A percentile compares a stretch with the other conserved stretches of the same genome.
Conservation (phyloP, 2,329 filamentous ascomycete species). For the Akanthomyces lecanii region DNA sequence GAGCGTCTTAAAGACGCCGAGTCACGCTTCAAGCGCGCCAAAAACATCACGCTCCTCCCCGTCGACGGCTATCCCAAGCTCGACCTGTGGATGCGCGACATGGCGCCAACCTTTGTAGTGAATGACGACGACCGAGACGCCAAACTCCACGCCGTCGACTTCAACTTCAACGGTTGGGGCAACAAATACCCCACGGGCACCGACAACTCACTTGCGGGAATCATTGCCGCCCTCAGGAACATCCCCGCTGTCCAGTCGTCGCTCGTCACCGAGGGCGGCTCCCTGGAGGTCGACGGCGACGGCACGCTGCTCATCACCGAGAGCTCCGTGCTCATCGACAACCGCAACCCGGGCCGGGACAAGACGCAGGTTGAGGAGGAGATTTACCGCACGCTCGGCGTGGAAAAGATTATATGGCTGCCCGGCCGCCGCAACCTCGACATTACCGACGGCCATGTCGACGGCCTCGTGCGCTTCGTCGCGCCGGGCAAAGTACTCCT, state of each 20-base stretch:
- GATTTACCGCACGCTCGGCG: conserved; percentile 23
- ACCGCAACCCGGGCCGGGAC: conserved; percentile 24
- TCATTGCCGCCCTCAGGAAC: conserved; percentile 5
- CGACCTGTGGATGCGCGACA: conserved; percentile 29
- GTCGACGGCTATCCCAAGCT: conserved; percentile 16
- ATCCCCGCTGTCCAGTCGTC: conserved; percentile 9
- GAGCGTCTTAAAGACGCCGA: conserved; percentile 19
- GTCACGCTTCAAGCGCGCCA: conserved; percentile 7
- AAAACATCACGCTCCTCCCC: conserved; percentile 13
- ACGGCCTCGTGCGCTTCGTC: conserved; percentile 27
- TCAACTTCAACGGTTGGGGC: conserved; percentile 30
- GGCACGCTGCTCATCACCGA: conserved; percentile 28
- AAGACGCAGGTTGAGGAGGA: conserved; percentile 23
- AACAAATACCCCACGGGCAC: conserved; percentile 20
- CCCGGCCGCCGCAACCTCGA: conserved; percentile 23
- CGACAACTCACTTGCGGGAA: conserved; percentile 17
- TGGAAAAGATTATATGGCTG: conserved; percentile 28
- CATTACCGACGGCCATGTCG: conserved; percentile 28
- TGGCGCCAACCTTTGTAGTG: conserved; percentile 24
- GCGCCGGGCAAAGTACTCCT: conserved; percentile 24
- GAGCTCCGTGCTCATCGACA: conserved; percentile 28
- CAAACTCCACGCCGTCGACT: conserved; percentile 21
- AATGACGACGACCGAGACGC: not conserved
- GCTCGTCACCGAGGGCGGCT: conserved; percentile 25
- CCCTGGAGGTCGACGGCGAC: conserved; percentile 27